Evolutionary conservation across 495 filamentous ascomycete genomes (phyloP).

Genomic region (Chlorociboria aeruginascens): DNA sequence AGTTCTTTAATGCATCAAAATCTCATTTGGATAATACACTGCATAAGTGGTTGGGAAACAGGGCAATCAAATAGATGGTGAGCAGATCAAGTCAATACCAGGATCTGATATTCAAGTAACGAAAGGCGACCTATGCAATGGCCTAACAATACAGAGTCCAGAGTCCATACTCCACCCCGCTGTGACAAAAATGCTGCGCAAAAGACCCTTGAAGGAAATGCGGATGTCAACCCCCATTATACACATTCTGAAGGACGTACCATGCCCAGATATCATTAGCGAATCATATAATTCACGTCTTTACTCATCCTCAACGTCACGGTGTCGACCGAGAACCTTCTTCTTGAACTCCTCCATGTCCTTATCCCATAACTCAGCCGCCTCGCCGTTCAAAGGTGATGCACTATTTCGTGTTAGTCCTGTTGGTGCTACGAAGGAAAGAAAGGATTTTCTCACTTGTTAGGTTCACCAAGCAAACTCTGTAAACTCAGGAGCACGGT

Average conservation of each 20-base stretch:
- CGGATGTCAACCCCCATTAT: slow-evolving; percentile 2
- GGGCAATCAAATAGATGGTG: background rate
- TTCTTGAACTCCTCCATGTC: slow-evolving; percentile 80
- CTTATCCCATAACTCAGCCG: slow-evolving; percentile 91
- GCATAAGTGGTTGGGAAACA: background rate
- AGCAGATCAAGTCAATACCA: background rate
- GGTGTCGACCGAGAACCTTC: slow-evolving; percentile 44
- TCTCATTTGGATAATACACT: no score
- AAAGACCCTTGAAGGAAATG: slow-evolving; percentile 3
- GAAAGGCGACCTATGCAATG: background rate
- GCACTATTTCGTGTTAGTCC: slow-evolving; percentile 41
- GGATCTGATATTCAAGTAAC: slow-evolving; percentile 4
- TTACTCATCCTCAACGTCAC: slow-evolving; percentile 44
- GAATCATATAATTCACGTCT: background rate
- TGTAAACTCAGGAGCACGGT: slow-evolving; percentile 88
- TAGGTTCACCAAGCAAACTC: slow-evolving; percentile 90
- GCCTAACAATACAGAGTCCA: slow-evolving; percentile 8
- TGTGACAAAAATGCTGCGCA: slow-evolving; percentile 14
- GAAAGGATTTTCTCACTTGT: slow-evolving; percentile 61
- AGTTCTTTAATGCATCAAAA: no score
- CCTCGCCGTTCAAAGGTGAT: slow-evolving; percentile 90
- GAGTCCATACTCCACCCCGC: slow-evolving; percentile 13
- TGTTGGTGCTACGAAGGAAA: background rate
- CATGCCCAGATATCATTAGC: slow-evolving; percentile 1
- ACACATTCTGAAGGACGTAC: slow-evolving; percentile 2